Evolutionary conservation across 2,329 filamentous ascomycete species (phyloP).

Genomic region (Chaetomium sp.): DNA sequence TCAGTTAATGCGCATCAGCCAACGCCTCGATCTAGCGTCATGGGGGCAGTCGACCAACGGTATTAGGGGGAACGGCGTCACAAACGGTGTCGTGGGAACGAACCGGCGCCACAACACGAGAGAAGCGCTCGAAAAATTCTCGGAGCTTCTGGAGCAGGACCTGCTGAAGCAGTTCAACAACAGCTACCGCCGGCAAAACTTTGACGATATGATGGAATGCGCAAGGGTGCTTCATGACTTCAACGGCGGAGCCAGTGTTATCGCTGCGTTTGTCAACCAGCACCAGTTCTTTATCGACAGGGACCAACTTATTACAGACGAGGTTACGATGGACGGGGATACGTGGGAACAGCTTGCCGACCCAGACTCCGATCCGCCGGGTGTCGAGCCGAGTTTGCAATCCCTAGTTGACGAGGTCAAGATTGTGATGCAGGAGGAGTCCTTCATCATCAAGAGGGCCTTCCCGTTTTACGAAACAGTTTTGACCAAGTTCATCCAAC

Average conservation of each 20-base stretch:
- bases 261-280: slow-evolving; percentile 94
- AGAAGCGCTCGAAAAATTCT: slow-evolving; percentile 93
- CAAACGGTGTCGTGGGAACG: slow-evolving; percentile 41
- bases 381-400: slow-evolving; percentile 86
- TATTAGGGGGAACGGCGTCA: slow-evolving; percentile 41
- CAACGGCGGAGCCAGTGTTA: slow-evolving; percentile 90
- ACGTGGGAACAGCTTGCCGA: slow-evolving; percentile 91
- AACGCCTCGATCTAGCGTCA: slow-evolving; percentile 73
- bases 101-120: slow-evolving; percentile 60
- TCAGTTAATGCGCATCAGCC: slow-evolving; percentile 89
- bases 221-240: slow-evolving; percentile 92
- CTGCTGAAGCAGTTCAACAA: slow-evolving; percentile 94
- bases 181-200: slow-evolving; percentile 90
- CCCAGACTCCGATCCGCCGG: slow-evolving; percentile 84
- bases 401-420: slow-evolving; percentile 90
- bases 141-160: slow-evolving; percentile 91
- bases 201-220: slow-evolving; percentile 97
- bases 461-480: slow-evolving; percentile 97
- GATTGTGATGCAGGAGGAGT: slow-evolving; percentile 94
- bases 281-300: slow-evolving; percentile 99
- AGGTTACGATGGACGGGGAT: slow-evolving; percentile 66
- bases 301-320: slow-evolving; percentile 83
- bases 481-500: slow-evolving; percentile 83
- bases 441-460: slow-evolving; percentile 89
- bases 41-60: slow-evolving; percentile 60